phyloP scores from a whole-genome alignment of 768 basidiomycete genomes.

The Trametes sanguinea region DNA sequence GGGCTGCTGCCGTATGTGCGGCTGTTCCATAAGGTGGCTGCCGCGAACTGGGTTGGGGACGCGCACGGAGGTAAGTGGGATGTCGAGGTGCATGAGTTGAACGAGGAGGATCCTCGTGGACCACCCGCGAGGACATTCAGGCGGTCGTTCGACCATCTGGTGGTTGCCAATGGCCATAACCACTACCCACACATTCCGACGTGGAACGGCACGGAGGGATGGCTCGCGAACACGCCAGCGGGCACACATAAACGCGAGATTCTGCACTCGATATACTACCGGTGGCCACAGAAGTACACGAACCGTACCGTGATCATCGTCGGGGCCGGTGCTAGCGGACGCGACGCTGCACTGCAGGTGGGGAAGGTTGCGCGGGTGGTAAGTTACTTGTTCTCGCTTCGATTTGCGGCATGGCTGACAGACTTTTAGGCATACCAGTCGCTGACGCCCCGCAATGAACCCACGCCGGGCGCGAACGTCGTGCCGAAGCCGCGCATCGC shows the following conservation, averaged over 20 bases:
- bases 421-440: conserved; percentile 38
- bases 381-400: background rate
- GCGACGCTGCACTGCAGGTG: conserved; percentile 50
- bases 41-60: conserved; percentile 47
- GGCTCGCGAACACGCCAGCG: conserved; percentile 40
- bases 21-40: conserved; percentile 45
- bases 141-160: conserved; percentile 50
- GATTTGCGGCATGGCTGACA: background rate
- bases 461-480: conserved; percentile 28
- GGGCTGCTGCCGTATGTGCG: conserved; percentile 43
- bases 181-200: conserved; percentile 49
- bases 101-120: background rate
- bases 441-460: conserved; percentile 25
- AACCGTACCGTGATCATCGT: conserved; percentile 51
- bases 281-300: conserved; percentile 45
- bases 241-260: conserved; percentile 39
- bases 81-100: conserved; percentile 35
- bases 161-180: conserved; percentile 58
- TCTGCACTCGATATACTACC: conserved; percentile 56
- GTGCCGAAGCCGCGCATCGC: conserved; percentile 46
- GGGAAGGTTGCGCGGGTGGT: conserved; percentile 45
- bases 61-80: conserved; percentile 46
- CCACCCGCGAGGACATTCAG: background rate
- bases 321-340: conserved; percentile 48
- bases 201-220: conserved; percentile 51